Evolutionary conservation across 202 grass and related monocot genomes (phyloP).

Genomic region (Tripidium arundinaceum): DNA sequence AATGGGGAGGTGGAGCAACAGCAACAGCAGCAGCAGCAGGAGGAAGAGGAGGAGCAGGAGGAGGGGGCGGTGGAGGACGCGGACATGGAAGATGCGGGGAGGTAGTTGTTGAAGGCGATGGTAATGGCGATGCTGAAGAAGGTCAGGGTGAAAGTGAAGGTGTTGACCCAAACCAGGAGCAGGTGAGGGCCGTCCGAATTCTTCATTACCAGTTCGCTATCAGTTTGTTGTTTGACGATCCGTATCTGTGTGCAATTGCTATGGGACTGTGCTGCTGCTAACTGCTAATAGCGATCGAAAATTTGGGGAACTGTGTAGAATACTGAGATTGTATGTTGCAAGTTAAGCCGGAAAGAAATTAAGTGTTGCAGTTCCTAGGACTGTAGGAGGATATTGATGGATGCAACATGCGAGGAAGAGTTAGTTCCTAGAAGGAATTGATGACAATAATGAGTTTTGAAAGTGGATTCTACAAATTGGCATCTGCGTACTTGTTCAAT

Average conservation of each 20-base stretch:
- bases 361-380: no score
- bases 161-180: slow-evolving; percentile 19
- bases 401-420: no score
- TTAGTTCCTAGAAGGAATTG: no score
- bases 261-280: background rate
- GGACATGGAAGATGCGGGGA: slow-evolving; percentile 44
- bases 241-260: background rate
- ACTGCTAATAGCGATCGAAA: background rate
- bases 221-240: background rate
- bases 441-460: no score
- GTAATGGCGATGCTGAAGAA: slow-evolving; percentile 44
- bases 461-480: no score
- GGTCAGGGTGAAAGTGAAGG: slow-evolving; percentile 49
- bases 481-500: no score
- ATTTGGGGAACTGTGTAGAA: no score
- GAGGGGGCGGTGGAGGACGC: slow-evolving; percentile 45
- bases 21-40: background rate
- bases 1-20: background rate
- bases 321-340: no score
- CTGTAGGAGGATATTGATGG: no score
- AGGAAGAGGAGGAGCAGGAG: slow-evolving; percentile 31
- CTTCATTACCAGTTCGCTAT: background rate
- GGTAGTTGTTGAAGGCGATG: slow-evolving; percentile 27
- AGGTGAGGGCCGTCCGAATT: slow-evolving; percentile 3
- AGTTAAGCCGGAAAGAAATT: no score